Conservation (phyloP, 2,329 filamentous ascomycete genomes). For the Talaromyces sp. region DNA sequence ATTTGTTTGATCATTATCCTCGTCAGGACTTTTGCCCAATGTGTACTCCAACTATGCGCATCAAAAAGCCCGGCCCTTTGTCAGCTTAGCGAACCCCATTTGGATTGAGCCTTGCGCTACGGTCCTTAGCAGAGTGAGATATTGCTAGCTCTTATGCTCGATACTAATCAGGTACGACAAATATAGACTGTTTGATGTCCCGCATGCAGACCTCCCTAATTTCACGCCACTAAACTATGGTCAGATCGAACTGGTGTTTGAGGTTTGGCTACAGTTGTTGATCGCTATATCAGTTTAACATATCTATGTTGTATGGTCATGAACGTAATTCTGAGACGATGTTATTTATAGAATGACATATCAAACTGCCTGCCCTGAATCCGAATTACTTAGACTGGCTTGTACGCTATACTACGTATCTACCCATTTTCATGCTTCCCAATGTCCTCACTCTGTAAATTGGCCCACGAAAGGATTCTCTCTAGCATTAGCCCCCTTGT, state of each 20-base stretch:
- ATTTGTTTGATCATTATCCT: neutral
- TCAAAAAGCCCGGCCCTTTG: neutral
- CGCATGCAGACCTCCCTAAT: neutral
- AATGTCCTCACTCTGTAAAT: too few relatives aligned
- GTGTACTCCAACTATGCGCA: neutral
- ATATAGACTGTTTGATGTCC: neutral
- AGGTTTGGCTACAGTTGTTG: neutral
- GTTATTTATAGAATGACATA: slow-evolving; percentile 2
- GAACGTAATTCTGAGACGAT: neutral
- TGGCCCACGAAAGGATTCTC: neutral
- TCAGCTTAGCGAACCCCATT: neutral
- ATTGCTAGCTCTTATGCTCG: neutral
- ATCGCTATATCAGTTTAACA: neutral
- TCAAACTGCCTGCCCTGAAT: neutral
- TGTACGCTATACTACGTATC: too few relatives aligned
- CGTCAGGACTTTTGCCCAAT: neutral
- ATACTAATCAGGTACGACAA: neutral
- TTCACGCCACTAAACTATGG: neutral
- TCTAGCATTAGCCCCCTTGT: neutral
- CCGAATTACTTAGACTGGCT: neutral
- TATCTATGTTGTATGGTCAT: neutral
- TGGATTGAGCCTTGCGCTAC: neutral
- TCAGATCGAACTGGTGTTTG: neutral
- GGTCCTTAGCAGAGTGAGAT: neutral
- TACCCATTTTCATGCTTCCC: too few relatives aligned